Conservation (phyloP, 345 rosid species). For the Firmiana major region DNA sequence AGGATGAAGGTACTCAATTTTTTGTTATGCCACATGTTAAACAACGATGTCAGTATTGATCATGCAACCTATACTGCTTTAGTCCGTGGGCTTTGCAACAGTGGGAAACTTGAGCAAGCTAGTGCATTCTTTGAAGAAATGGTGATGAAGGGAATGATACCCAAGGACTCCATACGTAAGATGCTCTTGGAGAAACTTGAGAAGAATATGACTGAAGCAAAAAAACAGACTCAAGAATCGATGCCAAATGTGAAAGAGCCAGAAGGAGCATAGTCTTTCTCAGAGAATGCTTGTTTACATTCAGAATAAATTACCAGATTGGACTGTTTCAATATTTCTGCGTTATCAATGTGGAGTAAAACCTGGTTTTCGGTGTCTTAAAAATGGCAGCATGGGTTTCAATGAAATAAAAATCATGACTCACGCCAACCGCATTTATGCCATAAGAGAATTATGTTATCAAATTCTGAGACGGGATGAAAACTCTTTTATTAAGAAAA, state of each 20-base stretch:
- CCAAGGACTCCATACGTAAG: slow-evolving; percentile 43
- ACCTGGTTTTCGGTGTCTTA: no score
- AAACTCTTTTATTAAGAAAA: no score
- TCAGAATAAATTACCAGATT: not conserved
- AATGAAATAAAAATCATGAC: no score
- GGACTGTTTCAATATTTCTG: no score
- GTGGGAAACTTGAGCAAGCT: slow-evolving; percentile 61
- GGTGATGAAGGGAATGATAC: slow-evolving; percentile 62
- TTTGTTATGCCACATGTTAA: slow-evolving; percentile 63
- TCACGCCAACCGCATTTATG: no score
- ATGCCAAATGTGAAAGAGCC: slow-evolving; percentile 20
- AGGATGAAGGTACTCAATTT: slow-evolving; percentile 60
- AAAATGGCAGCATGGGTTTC: no score
- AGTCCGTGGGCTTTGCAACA: slow-evolving; percentile 47
- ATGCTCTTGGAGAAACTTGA: slow-evolving; percentile 53
- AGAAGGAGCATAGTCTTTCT: not conserved
- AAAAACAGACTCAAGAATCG: slow-evolving; percentile 45
- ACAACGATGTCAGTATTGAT: slow-evolving; percentile 59
- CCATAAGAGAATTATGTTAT: no score
- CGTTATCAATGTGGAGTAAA: no score
- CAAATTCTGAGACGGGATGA: no score
- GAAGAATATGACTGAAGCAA: slow-evolving; percentile 39
- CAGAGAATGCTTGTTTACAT: slow-evolving; percentile 2
- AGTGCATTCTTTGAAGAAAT: slow-evolving; percentile 65
- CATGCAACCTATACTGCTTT: slow-evolving; percentile 52